These are phyloP conservation scores for Barbatosphaeria neglecta DNA, from an alignment of 495 filamentous ascomycete genomes.

Conservation along the genomic window DNA sequence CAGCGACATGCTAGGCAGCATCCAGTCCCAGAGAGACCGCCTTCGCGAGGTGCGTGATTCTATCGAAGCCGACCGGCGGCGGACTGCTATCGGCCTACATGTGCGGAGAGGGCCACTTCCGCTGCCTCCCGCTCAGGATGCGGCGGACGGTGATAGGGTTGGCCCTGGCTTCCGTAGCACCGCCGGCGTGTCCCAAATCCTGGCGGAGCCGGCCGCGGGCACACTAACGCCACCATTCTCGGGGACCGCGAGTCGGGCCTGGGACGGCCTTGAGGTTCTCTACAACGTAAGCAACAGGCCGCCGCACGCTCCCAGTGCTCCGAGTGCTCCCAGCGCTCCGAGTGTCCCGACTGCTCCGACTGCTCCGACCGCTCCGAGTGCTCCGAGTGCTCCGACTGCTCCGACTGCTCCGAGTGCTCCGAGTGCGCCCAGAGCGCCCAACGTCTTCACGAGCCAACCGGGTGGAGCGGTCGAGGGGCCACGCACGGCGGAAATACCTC, in stretches of 20 bases:
- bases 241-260: background rate
- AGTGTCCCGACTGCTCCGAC: too few species aligned
- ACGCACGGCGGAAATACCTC: too few species aligned
- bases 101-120: slow-evolving; percentile 4
- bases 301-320: too few species aligned
- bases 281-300: too few species aligned
- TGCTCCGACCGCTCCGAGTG: too few species aligned
- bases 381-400: too few species aligned
- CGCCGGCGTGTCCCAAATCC: slow-evolving; percentile 6
- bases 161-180: background rate
- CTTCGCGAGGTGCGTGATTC: background rate
- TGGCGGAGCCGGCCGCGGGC: slow-evolving; percentile 3
- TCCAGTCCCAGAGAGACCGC: slow-evolving; percentile 14
- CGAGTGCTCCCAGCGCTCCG: too few species aligned
- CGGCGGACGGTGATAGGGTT: background rate
- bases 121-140: slow-evolving; percentile 4
- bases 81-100: background rate
- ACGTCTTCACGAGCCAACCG: too few species aligned
- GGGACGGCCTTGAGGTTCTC: slow-evolving; percentile 14
- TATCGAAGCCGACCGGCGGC: background rate
- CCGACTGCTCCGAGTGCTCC: too few species aligned
- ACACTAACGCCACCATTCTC: background rate
- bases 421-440: too few species aligned
- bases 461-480: background rate
- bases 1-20: slow-evolving; percentile 12